Evolutionary conservation across 2,329 filamentous ascomycete species (phyloP).

Genomic region (Pseudogymnoascus sp.): DNA sequence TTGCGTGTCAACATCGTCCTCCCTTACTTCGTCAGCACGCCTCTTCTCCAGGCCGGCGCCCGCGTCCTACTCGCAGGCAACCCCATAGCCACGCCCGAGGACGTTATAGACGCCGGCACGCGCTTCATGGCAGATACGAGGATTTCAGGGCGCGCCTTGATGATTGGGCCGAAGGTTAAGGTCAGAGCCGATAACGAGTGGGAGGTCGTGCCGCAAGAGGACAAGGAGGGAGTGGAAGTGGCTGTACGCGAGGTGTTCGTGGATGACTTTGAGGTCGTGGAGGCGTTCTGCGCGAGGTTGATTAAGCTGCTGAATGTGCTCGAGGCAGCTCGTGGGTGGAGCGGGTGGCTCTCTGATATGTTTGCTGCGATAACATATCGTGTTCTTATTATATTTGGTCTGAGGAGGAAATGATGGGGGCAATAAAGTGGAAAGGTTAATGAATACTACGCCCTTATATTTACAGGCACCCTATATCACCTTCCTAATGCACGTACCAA

Average conservation of each 20-base stretch:
- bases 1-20: constrained; percentile 57
- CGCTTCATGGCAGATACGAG: constrained; percentile 49
- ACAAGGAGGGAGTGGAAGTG: constrained; percentile 27
- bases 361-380: constrained; percentile 19
- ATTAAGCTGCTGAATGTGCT: constrained; percentile 45
- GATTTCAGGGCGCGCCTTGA: constrained; percentile 48
- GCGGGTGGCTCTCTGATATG: constrained; percentile 31
- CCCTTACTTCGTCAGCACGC: constrained; percentile 58
- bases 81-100: constrained; percentile 41
- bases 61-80: constrained; percentile 47
- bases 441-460: neutral
- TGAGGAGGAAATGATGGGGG: neutral
- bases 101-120: constrained; percentile 56
- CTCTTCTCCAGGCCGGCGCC: constrained; percentile 41
- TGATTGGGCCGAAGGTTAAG: constrained; percentile 47
- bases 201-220: constrained; percentile 15
- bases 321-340: constrained; percentile 43
- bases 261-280: constrained; percentile 47
- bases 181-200: constrained; percentile 35
- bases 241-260: constrained; percentile 54
- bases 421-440: neutral
- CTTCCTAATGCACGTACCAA: neutral
- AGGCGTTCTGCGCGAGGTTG: constrained; percentile 46
- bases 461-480: neutral
- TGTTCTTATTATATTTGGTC: constrained; percentile 9